Evolutionary conservation across 2,329 filamentous ascomycete species (phyloP).

Genomic region (Emydomyces testavorans): DNA sequence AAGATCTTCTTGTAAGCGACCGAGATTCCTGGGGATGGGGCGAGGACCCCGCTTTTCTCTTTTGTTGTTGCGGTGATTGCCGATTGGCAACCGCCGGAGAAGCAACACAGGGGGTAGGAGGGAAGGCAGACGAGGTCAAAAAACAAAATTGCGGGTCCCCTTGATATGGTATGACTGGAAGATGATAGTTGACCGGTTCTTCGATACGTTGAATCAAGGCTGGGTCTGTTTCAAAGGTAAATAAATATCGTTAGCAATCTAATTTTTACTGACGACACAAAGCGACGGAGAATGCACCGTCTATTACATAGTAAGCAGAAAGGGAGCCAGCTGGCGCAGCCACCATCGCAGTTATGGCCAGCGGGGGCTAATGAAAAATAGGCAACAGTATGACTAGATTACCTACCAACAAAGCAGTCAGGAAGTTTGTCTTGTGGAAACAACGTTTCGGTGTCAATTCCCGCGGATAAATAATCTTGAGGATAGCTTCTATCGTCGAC

Average conservation of each 20-base stretch:
- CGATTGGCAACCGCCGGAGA: constrained; percentile 21
- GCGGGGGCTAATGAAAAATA: too few species aligned
- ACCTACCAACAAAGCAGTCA: constrained; percentile 39
- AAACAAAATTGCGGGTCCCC: constrained; percentile 26
- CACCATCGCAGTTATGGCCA: too few species aligned
- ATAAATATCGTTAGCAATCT: neutral
- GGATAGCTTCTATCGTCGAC: constrained; percentile 47
- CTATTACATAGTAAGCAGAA: too few species aligned
- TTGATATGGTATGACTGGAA: constrained; percentile 25
- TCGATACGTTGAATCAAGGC: constrained; percentile 46
- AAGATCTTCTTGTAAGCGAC: constrained; percentile 47
- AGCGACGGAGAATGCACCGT: too few species aligned
- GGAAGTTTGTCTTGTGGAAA: constrained; percentile 36
- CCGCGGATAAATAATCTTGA: constrained; percentile 39
- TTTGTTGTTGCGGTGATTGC: constrained; percentile 18
- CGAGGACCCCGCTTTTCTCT: constrained; percentile 37
- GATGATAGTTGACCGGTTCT: constrained; percentile 22
- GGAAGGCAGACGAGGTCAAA: constrained; percentile 29
- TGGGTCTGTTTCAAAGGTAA: constrained; percentile 38
- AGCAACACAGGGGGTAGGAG: constrained; percentile 20
- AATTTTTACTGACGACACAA: neutral
- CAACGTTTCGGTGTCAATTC: constrained; percentile 34
- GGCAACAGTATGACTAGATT: constrained; percentile 25
- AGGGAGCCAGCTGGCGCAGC: too few species aligned
- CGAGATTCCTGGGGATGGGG: constrained; percentile 45